phyloP scores from a whole-genome alignment of 164 flowering plant species.

The Tinospora cordifolia region DNA sequence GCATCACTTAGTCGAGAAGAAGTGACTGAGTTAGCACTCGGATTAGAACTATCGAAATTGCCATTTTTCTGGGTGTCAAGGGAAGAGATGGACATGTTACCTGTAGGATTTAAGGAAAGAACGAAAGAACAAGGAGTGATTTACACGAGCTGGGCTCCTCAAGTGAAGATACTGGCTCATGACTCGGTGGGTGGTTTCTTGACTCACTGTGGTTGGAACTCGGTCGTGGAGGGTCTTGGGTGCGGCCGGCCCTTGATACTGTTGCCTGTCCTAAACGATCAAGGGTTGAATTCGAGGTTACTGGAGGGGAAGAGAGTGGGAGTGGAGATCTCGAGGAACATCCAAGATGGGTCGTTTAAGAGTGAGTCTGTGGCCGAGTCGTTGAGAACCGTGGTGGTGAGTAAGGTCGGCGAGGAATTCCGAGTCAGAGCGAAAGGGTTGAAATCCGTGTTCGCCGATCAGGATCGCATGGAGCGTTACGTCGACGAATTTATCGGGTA shows the following conservation, averaged over 20 bases:
- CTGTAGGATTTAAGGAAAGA: conserved; percentile 29
- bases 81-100: conserved; percentile 17
- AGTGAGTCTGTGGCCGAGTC: conserved; percentile 38
- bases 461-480: conserved; percentile 10
- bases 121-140: conserved; percentile 33
- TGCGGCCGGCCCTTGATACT: conserved; percentile 37
- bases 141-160: conserved; percentile 47
- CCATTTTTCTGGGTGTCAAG: conserved; percentile 53
- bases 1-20: conserved; percentile 27
- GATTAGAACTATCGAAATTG: conserved; percentile 42
- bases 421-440: conserved; percentile 28
- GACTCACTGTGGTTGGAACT: conserved; percentile 65
- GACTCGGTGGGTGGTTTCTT: conserved; percentile 43
- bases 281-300: conserved; percentile 44
- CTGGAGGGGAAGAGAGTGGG: conserved; percentile 36
- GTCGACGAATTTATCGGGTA: conserved; percentile 14
- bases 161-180: conserved; percentile 41
- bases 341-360: conserved; percentile 39
- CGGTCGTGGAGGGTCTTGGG: conserved; percentile 39
- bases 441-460: conserved; percentile 25
- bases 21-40: conserved; percentile 39
- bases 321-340: conserved; percentile 37
- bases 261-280: conserved; percentile 41
- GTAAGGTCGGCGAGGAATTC: conserved; percentile 34
- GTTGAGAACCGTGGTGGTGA: conserved; percentile 29